Evolutionary conservation across 306 rosid species (phyloP), one percentile per base, ranked within the genome.

Genomic region (Cajanus cajan): DNA sequence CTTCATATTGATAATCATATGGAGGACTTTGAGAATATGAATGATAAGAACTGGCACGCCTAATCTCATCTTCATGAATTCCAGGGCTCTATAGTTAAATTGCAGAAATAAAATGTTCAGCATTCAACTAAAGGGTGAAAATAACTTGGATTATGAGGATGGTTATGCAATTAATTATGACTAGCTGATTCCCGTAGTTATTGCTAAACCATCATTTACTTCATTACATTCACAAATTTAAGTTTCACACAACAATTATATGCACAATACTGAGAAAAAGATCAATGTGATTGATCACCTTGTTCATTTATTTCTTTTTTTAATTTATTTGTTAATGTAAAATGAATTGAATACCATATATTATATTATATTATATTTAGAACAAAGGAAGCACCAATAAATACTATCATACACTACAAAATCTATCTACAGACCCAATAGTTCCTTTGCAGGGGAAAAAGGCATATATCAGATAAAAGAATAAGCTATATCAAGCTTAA

Each of bases 1-100:
- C 98, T 81, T 94, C 98, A 63, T 94, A 94, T 76, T 94, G 98
- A 87, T 90, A 68, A 83, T 94, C 98, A 87, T 94, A 94, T n/a
- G 98, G 98, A 51, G 98, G 98, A 84, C 98, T 94, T 78, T 94
- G 97, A 70, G 98, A 94, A 90, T 81, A 94, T 19, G 98, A 94
- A 88, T 94, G 98, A 83, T 94, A 94, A 45, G 98, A 94, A 89
- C 96, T 94, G 82, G 98, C 96, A 62, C 98, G 97, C 67, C 97
- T 90, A 45, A 84, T 61, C 58, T 90, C 97, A 0, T 85, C 96
- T 63, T 89, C 96, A 82, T 44, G 85, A 74, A 83, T 77, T 75
- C 68, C 79, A 43, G 84, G 86, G 74, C 78, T 94, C 98, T 94
- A 86, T 74, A 84, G 58, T 58, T 40, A 79, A 79, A 68, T 73